Percentiles rank a stretch among this genome's conserved stretches.
These are phyloP conservation scores for Cymbomonas tetramitiformis DNA, from an alignment of 139 green algal genomes.

Conservation along the genomic window DNA sequence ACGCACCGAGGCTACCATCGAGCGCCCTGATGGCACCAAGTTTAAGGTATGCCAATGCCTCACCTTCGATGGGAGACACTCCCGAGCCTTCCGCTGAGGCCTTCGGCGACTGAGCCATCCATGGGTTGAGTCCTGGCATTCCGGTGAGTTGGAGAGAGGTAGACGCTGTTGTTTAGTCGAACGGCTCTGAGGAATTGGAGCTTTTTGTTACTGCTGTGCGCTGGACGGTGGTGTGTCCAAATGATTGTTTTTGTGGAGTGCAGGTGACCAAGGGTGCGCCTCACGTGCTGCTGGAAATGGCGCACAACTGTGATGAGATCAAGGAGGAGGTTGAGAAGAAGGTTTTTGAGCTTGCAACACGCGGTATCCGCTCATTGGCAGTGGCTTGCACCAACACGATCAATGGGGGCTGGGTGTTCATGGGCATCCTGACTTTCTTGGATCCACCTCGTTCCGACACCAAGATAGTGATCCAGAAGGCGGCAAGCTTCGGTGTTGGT, in stretches of 20 bases:
- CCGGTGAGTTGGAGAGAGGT: no score
- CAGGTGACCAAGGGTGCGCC: slow-evolving; percentile 65
- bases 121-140: no score
- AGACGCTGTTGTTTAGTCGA: no score
- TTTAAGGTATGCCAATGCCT: slow-evolving; percentile 26
- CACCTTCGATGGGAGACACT: no score
- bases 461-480: slow-evolving; percentile 35
- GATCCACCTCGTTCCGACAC: slow-evolving; percentile 72
- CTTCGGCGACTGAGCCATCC: no score
- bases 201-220: no score
- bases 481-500: slow-evolving; percentile 23
- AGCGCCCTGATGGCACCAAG: background rate
- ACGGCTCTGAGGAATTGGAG: no score
- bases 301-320: slow-evolving; percentile 25
- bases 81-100: no score
- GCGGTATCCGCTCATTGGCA: slow-evolving; percentile 60
- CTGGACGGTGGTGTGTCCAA: no score
- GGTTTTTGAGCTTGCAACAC: slow-evolving; percentile 42
- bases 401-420: slow-evolving; percentile 33
- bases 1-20: slow-evolving; percentile 54
- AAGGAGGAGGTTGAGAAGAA: slow-evolving; percentile 28
- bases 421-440: slow-evolving; percentile 72
- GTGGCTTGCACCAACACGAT: no score
- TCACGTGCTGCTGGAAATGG: slow-evolving; percentile 37
- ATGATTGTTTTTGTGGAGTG: no score